Conservation (phyloP, 2,329 filamentous ascomycete genomes). For the Aaosphaeria arxii region DNA sequence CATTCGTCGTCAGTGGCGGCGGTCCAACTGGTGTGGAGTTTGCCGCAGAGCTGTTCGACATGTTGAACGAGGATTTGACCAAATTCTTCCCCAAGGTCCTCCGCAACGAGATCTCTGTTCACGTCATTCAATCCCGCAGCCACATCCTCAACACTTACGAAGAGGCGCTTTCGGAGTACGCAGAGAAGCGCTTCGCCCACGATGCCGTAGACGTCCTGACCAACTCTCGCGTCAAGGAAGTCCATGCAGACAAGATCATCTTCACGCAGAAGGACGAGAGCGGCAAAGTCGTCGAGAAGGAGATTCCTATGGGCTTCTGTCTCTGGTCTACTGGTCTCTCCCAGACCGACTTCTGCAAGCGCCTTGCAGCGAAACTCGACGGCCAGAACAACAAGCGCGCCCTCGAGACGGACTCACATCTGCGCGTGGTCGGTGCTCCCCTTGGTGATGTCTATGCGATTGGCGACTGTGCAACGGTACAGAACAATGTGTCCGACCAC, state of each 20-base stretch:
- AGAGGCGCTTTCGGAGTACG: constrained; percentile 87
- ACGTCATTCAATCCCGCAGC: constrained; percentile 89
- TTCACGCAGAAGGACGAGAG: constrained; percentile 79
- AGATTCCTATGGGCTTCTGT: constrained; percentile 93
- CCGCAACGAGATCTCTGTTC: constrained; percentile 97
- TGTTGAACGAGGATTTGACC: constrained; percentile 90
- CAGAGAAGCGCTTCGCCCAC: constrained; percentile 84
- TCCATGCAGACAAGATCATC: constrained; percentile 76
- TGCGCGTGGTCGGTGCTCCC: constrained; percentile 83
- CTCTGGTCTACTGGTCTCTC: constrained; percentile 96
- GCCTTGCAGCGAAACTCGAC: constrained; percentile 71
- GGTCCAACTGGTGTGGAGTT: constrained; percentile 98
- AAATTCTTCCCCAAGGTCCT: constrained; percentile 81
- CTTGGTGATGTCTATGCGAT: constrained; percentile 95
- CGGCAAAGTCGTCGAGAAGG: constrained; percentile 77
- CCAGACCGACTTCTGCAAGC: constrained; percentile 77
- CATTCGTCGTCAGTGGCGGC: constrained; percentile 93
- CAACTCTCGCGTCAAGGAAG: constrained; percentile 90
- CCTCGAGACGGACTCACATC: constrained; percentile 89
- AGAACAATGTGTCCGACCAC: constrained; percentile 94
- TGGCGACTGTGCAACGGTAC: constrained; percentile 92
- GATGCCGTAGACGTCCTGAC: constrained; percentile 90
- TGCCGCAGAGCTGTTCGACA: constrained; percentile 91
- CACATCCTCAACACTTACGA: constrained; percentile 99
- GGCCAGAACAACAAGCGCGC: constrained; percentile 85